Conservation (phyloP, 169 alveolate genomes). For the Plasmodium knowlesi region DNA sequence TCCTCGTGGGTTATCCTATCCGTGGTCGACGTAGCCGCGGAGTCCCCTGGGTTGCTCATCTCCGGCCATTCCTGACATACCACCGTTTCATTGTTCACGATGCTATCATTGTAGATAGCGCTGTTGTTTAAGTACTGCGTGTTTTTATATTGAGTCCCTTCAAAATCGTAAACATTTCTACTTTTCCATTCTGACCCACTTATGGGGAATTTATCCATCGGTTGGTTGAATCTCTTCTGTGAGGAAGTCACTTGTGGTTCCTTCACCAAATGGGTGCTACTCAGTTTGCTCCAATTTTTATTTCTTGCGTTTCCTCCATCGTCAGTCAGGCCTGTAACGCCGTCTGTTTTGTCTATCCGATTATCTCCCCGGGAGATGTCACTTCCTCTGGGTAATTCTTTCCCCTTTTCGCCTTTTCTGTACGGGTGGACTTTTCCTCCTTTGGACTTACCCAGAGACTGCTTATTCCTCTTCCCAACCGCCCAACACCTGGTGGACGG, state of each 20-base stretch:
- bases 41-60: background rate
- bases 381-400: background rate
- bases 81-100: conserved; percentile 41
- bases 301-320: background rate
- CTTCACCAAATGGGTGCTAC: background rate
- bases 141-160: conserved; percentile 1
- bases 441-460: background rate
- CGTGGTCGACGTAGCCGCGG: background rate
- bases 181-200: background rate
- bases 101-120: conserved; percentile 37
- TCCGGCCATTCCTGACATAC: conserved; percentile 8
- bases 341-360: background rate
- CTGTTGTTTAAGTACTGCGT: conserved; percentile 55
- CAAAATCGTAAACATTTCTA: background rate
- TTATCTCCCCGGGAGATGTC: background rate
- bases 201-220: background rate
- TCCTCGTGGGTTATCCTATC: background rate
- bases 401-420: background rate
- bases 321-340: background rate
- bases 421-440: background rate
- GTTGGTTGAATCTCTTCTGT: background rate
- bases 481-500: background rate
- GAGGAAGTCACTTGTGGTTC: background rate
- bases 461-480: background rate
- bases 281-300: background rate